Base-by-base conservation (phyloP, 331 rosid genomes). In the Rosa hybrid region DNA sequence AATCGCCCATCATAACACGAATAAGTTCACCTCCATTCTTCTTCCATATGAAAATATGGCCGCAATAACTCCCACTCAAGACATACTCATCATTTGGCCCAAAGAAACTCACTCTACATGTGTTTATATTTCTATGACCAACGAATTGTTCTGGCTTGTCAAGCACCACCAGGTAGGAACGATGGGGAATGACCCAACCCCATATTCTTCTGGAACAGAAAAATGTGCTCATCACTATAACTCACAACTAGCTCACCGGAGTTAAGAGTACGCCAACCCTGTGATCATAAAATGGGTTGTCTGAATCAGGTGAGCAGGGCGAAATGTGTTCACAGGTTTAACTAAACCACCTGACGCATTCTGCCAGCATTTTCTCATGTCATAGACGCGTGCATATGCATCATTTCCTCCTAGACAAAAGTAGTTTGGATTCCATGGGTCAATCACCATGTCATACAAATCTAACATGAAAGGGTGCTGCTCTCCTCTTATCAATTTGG, bases 21-120 rank as follows among this genome's bases (percentile, higher is more conserved):
- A 88, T 83, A 23, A 86, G 78, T 75, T 83, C 77, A 76, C 85
- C 86, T 50, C 78, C 86, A 71, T 86, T 86, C 83, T 88, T 88
- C 64, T 68, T 83, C 91, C 91, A 88, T 71, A 88, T 84, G 77
- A 86, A 88, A 13, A 88, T 88, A 80, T 84, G 88, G 46, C 91
- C 90, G 56, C 90, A 86, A 63, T 80, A 84, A 18, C 88, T 86
- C 38, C 91, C 91, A 75, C 84, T 84, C 79, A 84, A 20, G 49
- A 84, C 90, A 80, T 88, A 86, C 11, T 88, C 87, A 75, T 88
- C 90, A 71, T 75, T 78, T 0, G 90, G 88, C 49, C 91, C 88
- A 56, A 86, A 88, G 71, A 88, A 88, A 68, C 34, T 88, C 72
- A 84, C 89, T 51, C 87, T 8, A 21, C 25, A 1, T 8, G 1